phyloP scores from a whole-genome alignment of 2,329 filamentous ascomycete genomes.

The Beauveria australis region DNA sequence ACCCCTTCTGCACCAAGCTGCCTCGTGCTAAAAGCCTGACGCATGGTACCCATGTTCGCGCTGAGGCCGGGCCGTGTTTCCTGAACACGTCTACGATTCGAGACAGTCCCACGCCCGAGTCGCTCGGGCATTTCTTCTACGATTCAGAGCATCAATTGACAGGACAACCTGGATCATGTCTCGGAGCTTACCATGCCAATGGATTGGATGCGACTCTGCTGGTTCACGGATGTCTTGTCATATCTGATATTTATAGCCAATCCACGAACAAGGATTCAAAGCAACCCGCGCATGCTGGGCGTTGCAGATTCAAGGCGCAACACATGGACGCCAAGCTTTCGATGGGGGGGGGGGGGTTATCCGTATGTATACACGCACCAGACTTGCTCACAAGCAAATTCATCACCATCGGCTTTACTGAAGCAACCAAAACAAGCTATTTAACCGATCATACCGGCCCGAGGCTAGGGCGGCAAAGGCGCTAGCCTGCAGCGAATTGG shows the following conservation, averaged over 20 bases:
- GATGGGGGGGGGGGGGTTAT: too few species aligned
- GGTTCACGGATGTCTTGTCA: neutral
- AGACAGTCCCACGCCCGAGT: neutral
- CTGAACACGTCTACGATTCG: neutral
- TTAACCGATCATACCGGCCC: slow-evolving; percentile 7
- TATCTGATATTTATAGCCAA: neutral
- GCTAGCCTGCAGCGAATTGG: neutral
- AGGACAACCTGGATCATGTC: neutral
- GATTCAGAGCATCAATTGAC: neutral
- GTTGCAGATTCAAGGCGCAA: neutral
- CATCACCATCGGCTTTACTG: neutral
- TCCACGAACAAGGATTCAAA: neutral
- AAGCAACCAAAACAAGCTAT: neutral
- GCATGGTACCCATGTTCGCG: neutral
- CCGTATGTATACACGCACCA: neutral
- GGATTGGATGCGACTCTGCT: neutral
- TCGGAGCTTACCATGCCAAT: neutral
- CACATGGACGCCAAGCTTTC: neutral
- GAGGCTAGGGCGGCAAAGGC: slow-evolving; percentile 8
- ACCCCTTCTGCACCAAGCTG: too few species aligned
- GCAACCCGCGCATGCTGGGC: neutral
- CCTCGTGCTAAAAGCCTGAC: neutral
- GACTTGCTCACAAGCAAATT: neutral
- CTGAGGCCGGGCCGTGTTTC: neutral
- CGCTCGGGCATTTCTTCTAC: neutral